These are phyloP conservation scores for Clarireedia paspali DNA, from an alignment of 2,329 filamentous ascomycete species.

Conservation along the genomic window DNA sequence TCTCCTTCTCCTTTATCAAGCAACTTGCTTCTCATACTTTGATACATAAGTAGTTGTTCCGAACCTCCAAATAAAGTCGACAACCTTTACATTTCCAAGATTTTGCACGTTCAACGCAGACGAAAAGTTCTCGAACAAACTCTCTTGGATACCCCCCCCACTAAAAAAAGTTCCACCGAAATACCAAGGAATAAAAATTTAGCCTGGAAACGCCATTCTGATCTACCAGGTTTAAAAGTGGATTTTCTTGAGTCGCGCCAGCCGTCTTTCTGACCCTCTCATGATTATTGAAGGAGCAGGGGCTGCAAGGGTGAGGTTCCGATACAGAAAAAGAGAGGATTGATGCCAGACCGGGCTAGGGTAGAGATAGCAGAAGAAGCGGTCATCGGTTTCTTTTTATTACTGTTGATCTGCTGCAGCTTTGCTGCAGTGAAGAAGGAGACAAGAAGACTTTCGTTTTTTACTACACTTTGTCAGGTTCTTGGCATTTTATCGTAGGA, in stretches of 20 bases:
- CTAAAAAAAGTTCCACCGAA: background rate
- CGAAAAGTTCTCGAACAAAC: background rate
- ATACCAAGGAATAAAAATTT: background rate
- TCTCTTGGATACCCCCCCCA: background rate
- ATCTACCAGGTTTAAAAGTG: slow-evolving; percentile 6
- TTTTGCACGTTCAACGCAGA: background rate
- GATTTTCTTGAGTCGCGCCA: slow-evolving; percentile 1
- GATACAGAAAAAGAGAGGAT: background rate
- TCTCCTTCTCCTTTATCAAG: too few relatives aligned
- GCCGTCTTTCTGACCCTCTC: background rate
- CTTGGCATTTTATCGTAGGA: too few relatives aligned
- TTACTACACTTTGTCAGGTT: too few relatives aligned
- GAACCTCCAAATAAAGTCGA: background rate
- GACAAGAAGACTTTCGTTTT: background rate
- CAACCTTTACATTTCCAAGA: background rate
- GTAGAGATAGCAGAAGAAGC: background rate
- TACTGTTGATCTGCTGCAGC: background rate
- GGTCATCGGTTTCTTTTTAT: background rate
- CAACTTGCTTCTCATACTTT: too few relatives aligned
- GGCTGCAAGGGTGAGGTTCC: background rate
- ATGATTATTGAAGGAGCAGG: background rate
- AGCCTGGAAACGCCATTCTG: slow-evolving; percentile 7
- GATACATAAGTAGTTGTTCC: too few relatives aligned
- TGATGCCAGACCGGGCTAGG: background rate
- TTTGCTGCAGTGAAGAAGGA: background rate